Percentiles rank a stretch among this genome's conserved stretches.
phyloP scores from a whole-genome alignment of 768 basidiomycete species.

The Amanita inopinata region DNA sequence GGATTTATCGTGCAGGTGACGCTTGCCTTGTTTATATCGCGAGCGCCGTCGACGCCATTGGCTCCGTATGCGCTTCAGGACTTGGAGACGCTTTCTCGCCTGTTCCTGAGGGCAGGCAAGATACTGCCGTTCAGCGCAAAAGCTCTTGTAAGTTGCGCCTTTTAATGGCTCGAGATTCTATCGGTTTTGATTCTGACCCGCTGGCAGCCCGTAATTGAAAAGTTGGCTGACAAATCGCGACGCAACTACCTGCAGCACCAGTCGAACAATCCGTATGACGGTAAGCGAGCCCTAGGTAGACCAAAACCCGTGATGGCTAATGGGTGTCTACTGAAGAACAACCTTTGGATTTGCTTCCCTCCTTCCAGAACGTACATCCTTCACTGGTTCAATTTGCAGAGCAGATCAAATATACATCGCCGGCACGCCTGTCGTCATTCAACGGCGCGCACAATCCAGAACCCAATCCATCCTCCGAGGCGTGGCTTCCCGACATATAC shows the following conservation, averaged over 20 bases:
- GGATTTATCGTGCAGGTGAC: constrained; percentile 35
- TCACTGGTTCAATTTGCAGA: constrained; percentile 25
- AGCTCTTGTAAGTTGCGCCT: constrained; percentile 36
- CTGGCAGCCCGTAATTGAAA: constrained; percentile 44
- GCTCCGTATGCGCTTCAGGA: constrained; percentile 52
- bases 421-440: constrained; percentile 6
- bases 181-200: not conserved
- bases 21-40: constrained; percentile 52
- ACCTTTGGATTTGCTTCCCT: constrained; percentile 20
- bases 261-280: not conserved
- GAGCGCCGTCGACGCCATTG: constrained; percentile 48
- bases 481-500: constrained; percentile 39
- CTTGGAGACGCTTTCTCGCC: constrained; percentile 44
- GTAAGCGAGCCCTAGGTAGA: constrained; percentile 8
- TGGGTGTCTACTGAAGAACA: constrained; percentile 14
- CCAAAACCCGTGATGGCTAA: constrained; percentile 7
- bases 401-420: constrained; percentile 16
- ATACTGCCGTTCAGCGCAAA: constrained; percentile 53
- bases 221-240: constrained; percentile 41
- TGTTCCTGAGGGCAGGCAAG: constrained; percentile 48
- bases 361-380: constrained; percentile 27
- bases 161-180: too few relatives aligned
- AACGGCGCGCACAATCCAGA: not conserved
- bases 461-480: constrained; percentile 11
- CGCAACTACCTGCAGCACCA: constrained; percentile 31